Conservation (phyloP, 1,284 basidiomycete genomes). For the Omphalotus olearius region DNA sequence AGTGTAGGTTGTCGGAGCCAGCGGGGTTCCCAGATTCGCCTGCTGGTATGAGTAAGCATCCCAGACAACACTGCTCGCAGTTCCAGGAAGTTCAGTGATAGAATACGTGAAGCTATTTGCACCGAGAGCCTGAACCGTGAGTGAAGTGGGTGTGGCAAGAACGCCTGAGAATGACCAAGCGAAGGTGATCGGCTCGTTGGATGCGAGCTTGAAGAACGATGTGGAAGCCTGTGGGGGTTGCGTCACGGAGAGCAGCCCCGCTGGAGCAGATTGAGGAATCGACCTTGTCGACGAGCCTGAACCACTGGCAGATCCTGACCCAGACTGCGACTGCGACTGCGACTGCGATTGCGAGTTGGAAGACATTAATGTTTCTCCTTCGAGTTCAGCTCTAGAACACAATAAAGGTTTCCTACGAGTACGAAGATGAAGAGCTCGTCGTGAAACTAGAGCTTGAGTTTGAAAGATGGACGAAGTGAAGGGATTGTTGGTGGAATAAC, state of each 20-base stretch:
- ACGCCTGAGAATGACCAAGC: slow-evolving; percentile 88
- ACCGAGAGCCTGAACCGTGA: slow-evolving; percentile 82
- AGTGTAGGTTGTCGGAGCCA: slow-evolving; percentile 74
- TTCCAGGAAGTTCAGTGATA: slow-evolving; percentile 71
- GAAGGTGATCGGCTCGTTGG: slow-evolving; percentile 74
- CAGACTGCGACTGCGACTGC: background rate
- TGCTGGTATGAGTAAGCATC: slow-evolving; percentile 77
- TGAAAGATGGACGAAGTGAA: too few relatives aligned
- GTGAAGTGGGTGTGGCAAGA: slow-evolving; percentile 58
- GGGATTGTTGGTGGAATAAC: too few relatives aligned
- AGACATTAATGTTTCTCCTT: background rate
- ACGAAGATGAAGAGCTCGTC: too few relatives aligned
- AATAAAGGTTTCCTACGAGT: too few relatives aligned
- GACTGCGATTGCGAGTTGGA: too few relatives aligned
- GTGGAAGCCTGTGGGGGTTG: slow-evolving; percentile 76
- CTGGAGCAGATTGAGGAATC: slow-evolving; percentile 55
- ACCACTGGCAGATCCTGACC: background rate
- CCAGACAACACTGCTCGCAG: slow-evolving; percentile 75
- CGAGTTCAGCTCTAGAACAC: too few relatives aligned
- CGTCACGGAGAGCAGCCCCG: slow-evolving; percentile 68
- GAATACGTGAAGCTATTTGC: slow-evolving; percentile 87
- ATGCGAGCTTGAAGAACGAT: slow-evolving; percentile 88
- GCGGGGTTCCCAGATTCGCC: slow-evolving; percentile 56
- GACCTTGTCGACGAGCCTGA: slow-evolving; percentile 9
- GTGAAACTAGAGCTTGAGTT: too few relatives aligned